Evolutionary conservation across 2,329 filamentous ascomycete genomes (phyloP), one percentile per base, ranked within the genome.

Genomic region (Cladosporium sp.): DNA sequence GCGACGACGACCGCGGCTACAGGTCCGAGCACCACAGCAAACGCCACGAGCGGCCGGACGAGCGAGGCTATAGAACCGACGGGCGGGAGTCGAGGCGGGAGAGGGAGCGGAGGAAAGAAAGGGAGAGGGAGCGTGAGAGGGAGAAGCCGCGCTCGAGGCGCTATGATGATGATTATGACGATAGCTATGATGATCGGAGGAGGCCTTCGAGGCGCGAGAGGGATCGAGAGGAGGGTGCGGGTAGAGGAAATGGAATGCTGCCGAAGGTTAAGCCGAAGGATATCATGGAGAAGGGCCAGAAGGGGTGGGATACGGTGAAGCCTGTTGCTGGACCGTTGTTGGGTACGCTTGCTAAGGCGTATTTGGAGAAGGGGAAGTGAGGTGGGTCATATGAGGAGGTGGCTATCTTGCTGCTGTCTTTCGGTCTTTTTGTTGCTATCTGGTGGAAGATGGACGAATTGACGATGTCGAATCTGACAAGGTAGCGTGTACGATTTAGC

Each of bases 281-380:
- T 17, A 52, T 58, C 8, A 43, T 60, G 59, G 59, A 57, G 40
- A 58, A 58, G 55, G 59, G 59, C 7, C 49, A 60, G 55, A 60
- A 60, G 55, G 55, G 47, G 1, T 60, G 59, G 59, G 54, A 60
- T 39, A 19, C 19, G 15, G 55, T 49, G 20, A 51, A 60, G 59
- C 59, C 59, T 25, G 51, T 60, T n/a, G 59, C 59, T 49, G 54
- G 50, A 36, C 59, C 59, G 3, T 11, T 60, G 5, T 14, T 59
- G 38, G 55, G 47, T 1, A 49, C 30, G 15, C 28, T 60, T 36
- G 59, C 59, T 14, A 60, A 60, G 50, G 54, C 55, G n/a, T 60
- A 60, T 49, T 36, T 60, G 50, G 59, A 59, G 49, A 59, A 59
- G 22, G 54, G 54, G 5, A 12, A 40, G 25, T 55, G 30, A 47